Evolutionary conservation across 768 basidiomycete genomes (phyloP).

Genomic region (Sarcodon sp.): DNA sequence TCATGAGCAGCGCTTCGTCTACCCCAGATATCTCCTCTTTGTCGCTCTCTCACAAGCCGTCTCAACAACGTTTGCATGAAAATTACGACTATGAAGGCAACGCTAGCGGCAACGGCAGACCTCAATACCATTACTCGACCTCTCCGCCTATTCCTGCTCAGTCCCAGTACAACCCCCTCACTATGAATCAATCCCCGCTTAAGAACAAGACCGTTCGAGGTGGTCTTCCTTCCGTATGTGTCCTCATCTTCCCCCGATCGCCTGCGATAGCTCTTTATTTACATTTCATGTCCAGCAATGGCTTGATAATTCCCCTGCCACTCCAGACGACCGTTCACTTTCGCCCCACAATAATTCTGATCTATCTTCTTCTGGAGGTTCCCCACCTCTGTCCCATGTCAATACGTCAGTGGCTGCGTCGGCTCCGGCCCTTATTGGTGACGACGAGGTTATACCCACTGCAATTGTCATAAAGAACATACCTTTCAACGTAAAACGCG

Average conservation of each 20-base stretch:
- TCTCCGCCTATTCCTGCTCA: conserved; percentile 46
- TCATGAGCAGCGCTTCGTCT: conserved; percentile 68
- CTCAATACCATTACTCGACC: conserved; percentile 61
- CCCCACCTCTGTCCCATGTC: conserved; percentile 44
- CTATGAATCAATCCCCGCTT: conserved; percentile 54
- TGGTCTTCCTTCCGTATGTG: conserved; percentile 62
- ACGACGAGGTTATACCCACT: conserved; percentile 95
- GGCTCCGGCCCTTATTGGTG: conserved; percentile 38
- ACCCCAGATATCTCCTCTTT: conserved; percentile 68
- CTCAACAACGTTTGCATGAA: conserved; percentile 77
- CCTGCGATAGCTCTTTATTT: conserved; percentile 10
- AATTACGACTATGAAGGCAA: conserved; percentile 73
- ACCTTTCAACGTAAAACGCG: conserved; percentile 96
- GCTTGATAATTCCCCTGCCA: conserved; percentile 47
- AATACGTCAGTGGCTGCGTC: conserved; percentile 30
- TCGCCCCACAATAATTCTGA: conserved; percentile 84
- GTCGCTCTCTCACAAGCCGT: conserved; percentile 48
- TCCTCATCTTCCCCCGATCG: conserved; percentile 3
- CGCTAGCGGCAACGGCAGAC: conserved; percentile 32
- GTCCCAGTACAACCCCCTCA: conserved; percentile 33
- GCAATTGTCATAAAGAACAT: conserved; percentile 99
- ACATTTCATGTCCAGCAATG: conserved; percentile 49
- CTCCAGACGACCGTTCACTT: conserved; percentile 64
- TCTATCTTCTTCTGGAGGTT: conserved; percentile 79
- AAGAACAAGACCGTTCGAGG: conserved; percentile 63